Evolutionary conservation across 768 basidiomycete species (phyloP), one percentile per base, ranked within the genome.

Genomic region (Suillus weaverae): DNA sequence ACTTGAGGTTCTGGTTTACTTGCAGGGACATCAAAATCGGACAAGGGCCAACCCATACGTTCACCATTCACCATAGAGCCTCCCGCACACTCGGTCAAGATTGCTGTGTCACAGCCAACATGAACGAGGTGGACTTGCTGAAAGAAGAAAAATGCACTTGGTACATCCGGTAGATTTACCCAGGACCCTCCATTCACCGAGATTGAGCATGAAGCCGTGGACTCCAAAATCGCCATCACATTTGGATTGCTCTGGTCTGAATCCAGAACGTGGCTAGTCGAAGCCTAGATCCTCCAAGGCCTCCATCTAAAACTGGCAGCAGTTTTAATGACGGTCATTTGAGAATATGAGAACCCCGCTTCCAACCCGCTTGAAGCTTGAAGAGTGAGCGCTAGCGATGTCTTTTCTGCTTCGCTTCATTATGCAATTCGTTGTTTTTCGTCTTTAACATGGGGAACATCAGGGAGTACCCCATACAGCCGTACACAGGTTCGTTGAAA

Each of bases 161-260:
- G 77, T 82, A n/a, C 90, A 90, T 10, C 89, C 89, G n/a, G 90
- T 89, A 1, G 87, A 74, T 73, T 90, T 91, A 14, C 90, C n/a
- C n/a, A n/a, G 90, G 0, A 91, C 87, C 66, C 85, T 89, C 89
- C 89, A 91, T 18, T 77, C 74, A 10, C 77, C 78, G 62, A 91
- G 90, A 63, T 86, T 81, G 16, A 94, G 81, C 69, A 81, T 72
- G 79, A 92, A 93, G 11, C 91, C 91, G 11, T 90, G 85, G 39
- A 95, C 81, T 3, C 92, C 93, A 65, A 10, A 56, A 22, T 36
- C 16, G 36, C 44, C 35, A 5, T 62, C 72, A 68, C 35, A 65
- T 11, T 43, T 22, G 59, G 32, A 36, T 5, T 8, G 57, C 33
- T 30, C 32, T 43, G 13, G n/a, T 18, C 4, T 39, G 30, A 18